Evolutionary conservation across 352 stramenopile species (phyloP).

Genomic region (Poterioochromonas sp.): DNA sequence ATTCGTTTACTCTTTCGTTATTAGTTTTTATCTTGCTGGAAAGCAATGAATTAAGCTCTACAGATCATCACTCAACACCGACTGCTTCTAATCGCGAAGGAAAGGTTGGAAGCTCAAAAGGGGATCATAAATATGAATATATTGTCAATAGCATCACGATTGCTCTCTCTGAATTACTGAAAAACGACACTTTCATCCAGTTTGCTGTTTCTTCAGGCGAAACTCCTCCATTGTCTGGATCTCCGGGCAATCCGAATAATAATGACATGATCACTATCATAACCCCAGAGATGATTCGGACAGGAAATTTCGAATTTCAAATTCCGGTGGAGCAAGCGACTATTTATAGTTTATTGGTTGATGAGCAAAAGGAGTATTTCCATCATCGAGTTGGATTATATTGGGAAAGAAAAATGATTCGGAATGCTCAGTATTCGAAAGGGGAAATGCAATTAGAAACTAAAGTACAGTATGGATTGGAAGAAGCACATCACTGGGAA

Average conservation of each 20-base stretch:
- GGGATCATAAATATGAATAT: neutral
- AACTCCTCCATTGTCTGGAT: too few relatives aligned
- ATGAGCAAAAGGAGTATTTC: conserved; percentile 17
- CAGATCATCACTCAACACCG: neutral
- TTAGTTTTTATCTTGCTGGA: neutral
- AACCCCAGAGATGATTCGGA: too few relatives aligned
- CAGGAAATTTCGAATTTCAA: neutral
- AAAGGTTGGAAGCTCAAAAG: neutral
- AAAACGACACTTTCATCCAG: neutral
- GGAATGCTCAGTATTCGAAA: neutral
- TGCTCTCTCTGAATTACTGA: neutral
- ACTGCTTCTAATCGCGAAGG: neutral
- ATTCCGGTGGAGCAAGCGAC: neutral
- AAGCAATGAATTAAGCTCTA: neutral
- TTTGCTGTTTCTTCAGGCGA: too few relatives aligned
- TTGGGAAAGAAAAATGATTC: neutral
- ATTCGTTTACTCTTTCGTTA: neutral
- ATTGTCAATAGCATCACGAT: neutral
- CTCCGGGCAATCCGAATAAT: too few relatives aligned
- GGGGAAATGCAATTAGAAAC: too few relatives aligned
- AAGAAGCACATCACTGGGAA: neutral
- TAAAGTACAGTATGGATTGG: too few relatives aligned
- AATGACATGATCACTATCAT: too few relatives aligned
- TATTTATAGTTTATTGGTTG: conserved; percentile 3
- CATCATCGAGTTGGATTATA: neutral